These are phyloP conservation scores for Colletotrichum shisoi DNA, from an alignment of 2,329 filamentous ascomycete species.

Conservation along the genomic window DNA sequence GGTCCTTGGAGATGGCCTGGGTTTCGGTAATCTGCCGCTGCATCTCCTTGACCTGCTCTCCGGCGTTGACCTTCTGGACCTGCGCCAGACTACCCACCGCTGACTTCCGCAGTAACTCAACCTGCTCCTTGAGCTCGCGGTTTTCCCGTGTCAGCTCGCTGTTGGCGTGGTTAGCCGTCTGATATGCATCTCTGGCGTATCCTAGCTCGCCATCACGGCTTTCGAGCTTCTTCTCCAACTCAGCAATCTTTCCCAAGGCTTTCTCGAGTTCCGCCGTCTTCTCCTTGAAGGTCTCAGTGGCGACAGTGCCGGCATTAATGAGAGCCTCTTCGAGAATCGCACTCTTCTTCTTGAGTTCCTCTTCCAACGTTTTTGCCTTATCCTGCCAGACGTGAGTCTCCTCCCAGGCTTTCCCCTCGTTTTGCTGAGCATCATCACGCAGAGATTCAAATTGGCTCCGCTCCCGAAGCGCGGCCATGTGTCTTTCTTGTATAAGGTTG, in stretches of 20 bases:
- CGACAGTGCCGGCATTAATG: constrained; percentile 40
- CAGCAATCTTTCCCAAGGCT: constrained; percentile 50
- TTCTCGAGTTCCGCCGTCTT: constrained; percentile 54
- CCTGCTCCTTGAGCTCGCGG: constrained; percentile 53
- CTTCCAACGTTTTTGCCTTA: constrained; percentile 51
- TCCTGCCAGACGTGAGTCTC: constrained; percentile 50
- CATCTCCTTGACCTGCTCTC: constrained; percentile 48
- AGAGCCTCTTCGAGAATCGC: constrained; percentile 49
- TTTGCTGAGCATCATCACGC: constrained; percentile 53
- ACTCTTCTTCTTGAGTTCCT: constrained; percentile 49
- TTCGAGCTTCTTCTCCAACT: constrained; percentile 51
- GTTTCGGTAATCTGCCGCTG: constrained; percentile 54
- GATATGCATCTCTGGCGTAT: constrained; percentile 67
- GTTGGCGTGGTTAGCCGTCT: constrained; percentile 61
- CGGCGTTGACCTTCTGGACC: constrained; percentile 58
- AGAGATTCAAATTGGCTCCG: constrained; percentile 58
- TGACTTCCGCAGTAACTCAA: constrained; percentile 53
- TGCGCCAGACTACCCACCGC: constrained; percentile 56
- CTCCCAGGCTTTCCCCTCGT: constrained; percentile 49
- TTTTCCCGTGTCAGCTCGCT: constrained; percentile 58
- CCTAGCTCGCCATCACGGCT: constrained; percentile 58
- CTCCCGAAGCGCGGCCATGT: constrained; percentile 61
- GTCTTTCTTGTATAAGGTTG: constrained; percentile 56
- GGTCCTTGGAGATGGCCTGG: constrained; percentile 55
- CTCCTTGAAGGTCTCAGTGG: constrained; percentile 46